phyloP scores from a whole-genome alignment of 257 asterid species.

The Nicotiana paniculata region DNA sequence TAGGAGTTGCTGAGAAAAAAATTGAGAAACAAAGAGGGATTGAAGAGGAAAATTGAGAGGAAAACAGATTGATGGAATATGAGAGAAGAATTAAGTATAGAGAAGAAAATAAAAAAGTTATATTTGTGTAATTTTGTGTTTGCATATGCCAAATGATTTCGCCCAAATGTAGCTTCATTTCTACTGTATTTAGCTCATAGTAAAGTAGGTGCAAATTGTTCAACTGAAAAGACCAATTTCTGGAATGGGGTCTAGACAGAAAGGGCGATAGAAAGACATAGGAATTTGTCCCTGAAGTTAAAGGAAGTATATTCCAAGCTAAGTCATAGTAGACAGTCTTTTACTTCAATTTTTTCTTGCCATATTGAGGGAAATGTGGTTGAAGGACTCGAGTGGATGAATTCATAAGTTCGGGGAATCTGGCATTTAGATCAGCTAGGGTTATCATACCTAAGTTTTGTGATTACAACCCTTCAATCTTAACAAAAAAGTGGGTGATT shows the following conservation, averaged over 20 bases:
- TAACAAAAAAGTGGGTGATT: not conserved
- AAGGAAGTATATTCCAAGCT: not conserved
- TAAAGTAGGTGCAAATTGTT: not conserved
- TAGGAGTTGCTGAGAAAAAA: not conserved
- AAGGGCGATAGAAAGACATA: not conserved
- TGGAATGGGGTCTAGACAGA: not conserved
- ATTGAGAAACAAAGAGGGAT: not conserved
- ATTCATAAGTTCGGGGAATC: not conserved
- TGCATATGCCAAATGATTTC: not conserved
- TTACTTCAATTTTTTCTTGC: not conserved
- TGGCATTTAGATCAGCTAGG: not conserved
- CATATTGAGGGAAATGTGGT: not conserved
- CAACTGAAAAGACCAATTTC: not conserved
- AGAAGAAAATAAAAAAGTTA: not conserved
- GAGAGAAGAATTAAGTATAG: not conserved
- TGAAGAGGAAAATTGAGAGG: not conserved
- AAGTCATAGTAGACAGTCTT: not conserved
- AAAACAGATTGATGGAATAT: not conserved
- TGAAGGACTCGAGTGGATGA: not conserved
- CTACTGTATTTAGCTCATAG: not conserved
- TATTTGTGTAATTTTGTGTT: not conserved
- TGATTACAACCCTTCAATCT: not conserved
- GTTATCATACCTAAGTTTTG: not conserved
- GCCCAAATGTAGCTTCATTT: not conserved
- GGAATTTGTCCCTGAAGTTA: not conserved